Base-by-base conservation (phyloP, 257 asterid genomes). In the Nicotiana tomentosiformis region DNA sequence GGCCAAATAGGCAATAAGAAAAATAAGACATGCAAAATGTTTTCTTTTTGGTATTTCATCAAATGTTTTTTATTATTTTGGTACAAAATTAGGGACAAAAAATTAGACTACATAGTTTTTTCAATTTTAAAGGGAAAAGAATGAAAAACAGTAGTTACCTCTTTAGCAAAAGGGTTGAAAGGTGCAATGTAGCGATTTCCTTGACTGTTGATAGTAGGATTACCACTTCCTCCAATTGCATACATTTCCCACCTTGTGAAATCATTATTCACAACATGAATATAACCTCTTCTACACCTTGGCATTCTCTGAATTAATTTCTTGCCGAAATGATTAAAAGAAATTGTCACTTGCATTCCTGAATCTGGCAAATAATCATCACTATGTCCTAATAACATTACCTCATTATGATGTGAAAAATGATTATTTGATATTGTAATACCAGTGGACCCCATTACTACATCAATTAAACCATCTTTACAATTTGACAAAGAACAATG, bases 191-290 rank as follows among this genome's bases (percentile, higher is more conserved):
- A 93, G 0, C 97, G 90, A 81, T 93, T 93, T 20, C 97, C 97
- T 83, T 93, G 96, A 81, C 97, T 93, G 18, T 93, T 93, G 39
- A 93, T 93, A 10, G 97, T 93, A 33, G 97, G 97, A 17, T 84
- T 88, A 4, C 94, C 97, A 57, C 96, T 91, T n/a, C 97, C 97
- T 12, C 97, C 97, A 29, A 93, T 93, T 1, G 97, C 97, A 82
- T 93, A 93, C 97, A 93, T 93, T 78, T 93, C 97, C 97, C 97
- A 93, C 88, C 88, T 84, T 0, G 97, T 93, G 51, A 90, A 93
- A 30, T 93, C 97, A 78, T 93, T 93, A 60, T 93, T 93, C 56
- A 93, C 97, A 1, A 93, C 96, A 80, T 93, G 97, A 23, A 93
- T 91, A 82, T 89, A 93, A 80, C 97, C 97, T 81, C 93, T 86